Evolutionary conservation across 768 basidiomycete species (phyloP).

Genomic region (Lentinula boryana): DNA sequence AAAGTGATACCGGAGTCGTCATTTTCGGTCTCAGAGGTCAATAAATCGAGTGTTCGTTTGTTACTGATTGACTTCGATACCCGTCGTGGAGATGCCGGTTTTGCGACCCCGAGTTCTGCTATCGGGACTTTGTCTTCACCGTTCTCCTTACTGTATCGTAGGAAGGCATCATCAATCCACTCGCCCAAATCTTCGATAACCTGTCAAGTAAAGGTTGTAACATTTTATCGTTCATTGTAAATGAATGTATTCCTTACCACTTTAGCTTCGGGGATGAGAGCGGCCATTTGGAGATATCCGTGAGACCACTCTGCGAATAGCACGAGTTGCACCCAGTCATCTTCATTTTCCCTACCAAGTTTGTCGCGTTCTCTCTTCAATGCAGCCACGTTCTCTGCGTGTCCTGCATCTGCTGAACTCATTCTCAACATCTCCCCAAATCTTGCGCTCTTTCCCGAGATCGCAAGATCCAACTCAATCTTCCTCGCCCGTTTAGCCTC

Average conservation of each 20-base stretch:
- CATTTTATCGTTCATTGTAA: not conserved
- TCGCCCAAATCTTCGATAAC: conserved; percentile 81
- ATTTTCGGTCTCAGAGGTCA: conserved; percentile 54
- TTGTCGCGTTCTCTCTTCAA: conserved; percentile 56
- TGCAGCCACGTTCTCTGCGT: conserved; percentile 26
- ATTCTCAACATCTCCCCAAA: conserved; percentile 62
- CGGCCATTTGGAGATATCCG: conserved; percentile 93
- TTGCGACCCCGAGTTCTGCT: not conserved
- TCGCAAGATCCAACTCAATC: conserved; percentile 58
- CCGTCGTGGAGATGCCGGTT: not conserved
- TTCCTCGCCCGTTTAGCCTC: conserved; percentile 89
- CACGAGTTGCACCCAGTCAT: conserved; percentile 93
- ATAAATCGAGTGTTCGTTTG: conserved; percentile 17
- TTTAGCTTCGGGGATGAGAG: conserved; percentile 76
- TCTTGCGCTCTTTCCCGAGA: conserved; percentile 56
- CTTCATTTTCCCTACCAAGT: conserved; percentile 67
- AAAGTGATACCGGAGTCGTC: conserved; percentile 71
- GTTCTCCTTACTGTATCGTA: conserved; percentile 17
- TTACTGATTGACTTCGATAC: not conserved
- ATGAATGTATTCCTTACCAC: conserved; percentile 31
- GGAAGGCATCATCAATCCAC: conserved; percentile 85
- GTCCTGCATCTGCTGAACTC: conserved; percentile 37
- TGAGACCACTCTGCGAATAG: conserved; percentile 97
- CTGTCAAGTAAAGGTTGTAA: conserved; percentile 10
- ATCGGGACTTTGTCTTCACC: conserved; percentile 10